Base-by-base conservation (phyloP, 495 filamentous ascomycete species). In the Trichocladium antarcticum region DNA sequence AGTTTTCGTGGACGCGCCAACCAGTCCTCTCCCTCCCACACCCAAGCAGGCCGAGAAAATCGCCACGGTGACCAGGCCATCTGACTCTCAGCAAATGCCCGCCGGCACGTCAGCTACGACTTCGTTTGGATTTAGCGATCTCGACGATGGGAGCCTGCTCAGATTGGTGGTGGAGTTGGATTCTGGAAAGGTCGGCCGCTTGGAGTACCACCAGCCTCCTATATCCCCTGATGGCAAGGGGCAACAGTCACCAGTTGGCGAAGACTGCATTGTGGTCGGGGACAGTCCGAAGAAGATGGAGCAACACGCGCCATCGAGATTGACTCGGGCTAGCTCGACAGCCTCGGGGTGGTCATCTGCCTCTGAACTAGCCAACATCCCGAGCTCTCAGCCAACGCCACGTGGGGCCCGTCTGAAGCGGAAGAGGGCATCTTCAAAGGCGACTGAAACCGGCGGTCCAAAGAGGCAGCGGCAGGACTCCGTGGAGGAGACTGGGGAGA, bases 151-250 rank as follows among this genome's bases (percentile, higher is more conserved):
- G 11, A 71, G 69, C 37, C 58, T 74, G 5, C 45, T 72, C 17
- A 58, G 69, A 45, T 50, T 76, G 7, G 67, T 72, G 5, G 66
- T 68, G 32, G 71, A 74, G 37, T 46, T 72, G 11, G 73, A 75
- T 38, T 58, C 65, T 10, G 59, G 53, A 3, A 64, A 63, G 29
- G 52, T 56, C 31, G 53, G 59, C 14, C 53, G 49, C 29, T 42
- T 34, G 21, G 47, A 55, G 29, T 55, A 57, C 44, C 15, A 29
- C n/a, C 52, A 42, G 4, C 47, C 55, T 12, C 43, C 53, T 16
- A 42, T 42, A 16, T 46, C 68, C 29, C n/a, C 61, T 45, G 42
- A 52, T 29, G 61, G 51, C 54, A 61, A 50, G 31, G 21, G 12
- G 14, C 31, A 53, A 32, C 42, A 31, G 22, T 16, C 46, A 2